Evolutionary conservation across 179 eudicot species (phyloP).

Genomic region (Kewa caespitosa): DNA sequence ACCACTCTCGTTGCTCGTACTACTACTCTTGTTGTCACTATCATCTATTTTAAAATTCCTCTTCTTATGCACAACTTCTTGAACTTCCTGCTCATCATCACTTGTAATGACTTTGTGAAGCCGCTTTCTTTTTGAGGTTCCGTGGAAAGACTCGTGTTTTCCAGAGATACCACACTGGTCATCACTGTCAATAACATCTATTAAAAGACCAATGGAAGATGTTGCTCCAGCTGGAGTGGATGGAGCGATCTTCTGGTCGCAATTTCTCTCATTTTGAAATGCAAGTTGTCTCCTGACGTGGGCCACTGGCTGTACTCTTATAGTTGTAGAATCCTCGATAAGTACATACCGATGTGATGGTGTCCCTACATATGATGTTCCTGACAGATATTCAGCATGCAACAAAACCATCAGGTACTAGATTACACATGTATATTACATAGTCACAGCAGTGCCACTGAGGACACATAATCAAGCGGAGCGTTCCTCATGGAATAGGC

Average conservation of each 20-base stretch:
- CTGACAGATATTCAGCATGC: constrained; percentile 18
- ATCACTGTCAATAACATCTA: constrained; percentile 48
- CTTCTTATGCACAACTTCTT: constrained; percentile 14
- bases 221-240: constrained; percentile 45
- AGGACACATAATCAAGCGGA: constrained; percentile 1
- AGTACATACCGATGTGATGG: constrained; percentile 13
- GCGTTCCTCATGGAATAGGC: background rate
- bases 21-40: constrained; percentile 17
- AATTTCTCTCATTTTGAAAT: constrained; percentile 34
- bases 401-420: background rate
- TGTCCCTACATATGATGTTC: constrained; percentile 21
- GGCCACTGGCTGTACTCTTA: constrained; percentile 2
- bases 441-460: background rate
- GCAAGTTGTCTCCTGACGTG: constrained; percentile 40
- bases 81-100: constrained; percentile 30
- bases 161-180: constrained; percentile 32
- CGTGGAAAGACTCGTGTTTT: background rate
- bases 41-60: constrained; percentile 22
- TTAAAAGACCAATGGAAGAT: constrained; percentile 22
- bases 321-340: constrained; percentile 1
- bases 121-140: constrained; percentile 30
- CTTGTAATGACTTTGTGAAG: constrained; percentile 27
- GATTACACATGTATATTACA: background rate
- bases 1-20: constrained; percentile 19
- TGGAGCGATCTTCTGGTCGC: constrained; percentile 46